These are phyloP conservation scores for Myrica gale DNA, from an alignment of 306 rosid species.

Conservation along the genomic window DNA sequence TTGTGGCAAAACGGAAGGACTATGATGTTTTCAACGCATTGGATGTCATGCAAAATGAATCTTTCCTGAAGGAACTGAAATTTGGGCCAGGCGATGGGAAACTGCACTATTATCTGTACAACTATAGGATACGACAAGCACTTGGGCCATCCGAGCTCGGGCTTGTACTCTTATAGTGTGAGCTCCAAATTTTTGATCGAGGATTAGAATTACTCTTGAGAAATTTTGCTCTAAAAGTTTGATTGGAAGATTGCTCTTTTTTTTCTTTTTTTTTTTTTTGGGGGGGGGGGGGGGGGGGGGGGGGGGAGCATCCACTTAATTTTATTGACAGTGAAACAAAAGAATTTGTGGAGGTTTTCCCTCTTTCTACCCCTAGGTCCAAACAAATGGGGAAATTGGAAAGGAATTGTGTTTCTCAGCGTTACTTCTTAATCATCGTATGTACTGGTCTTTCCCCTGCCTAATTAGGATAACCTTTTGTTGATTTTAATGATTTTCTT, in stretches of 20 bases:
- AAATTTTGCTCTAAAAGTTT: background rate
- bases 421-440: no score
- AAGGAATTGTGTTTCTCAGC: no score
- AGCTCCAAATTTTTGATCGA: background rate
- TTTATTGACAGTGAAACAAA: no score
- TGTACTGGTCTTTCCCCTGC: no score
- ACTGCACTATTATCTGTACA: conserved; percentile 65
- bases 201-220: background rate
- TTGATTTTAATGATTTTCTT: no score
- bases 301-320: no score
- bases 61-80: conserved; percentile 57
- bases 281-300: no score
- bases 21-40: conserved; percentile 82
- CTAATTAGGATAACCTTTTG: no score
- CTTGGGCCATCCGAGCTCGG: conserved; percentile 69
- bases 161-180: conserved; percentile 58
- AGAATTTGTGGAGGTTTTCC: no score
- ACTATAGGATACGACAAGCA: conserved; percentile 44
- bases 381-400: no score
- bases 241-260: background rate
- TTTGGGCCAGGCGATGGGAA: conserved; percentile 70
- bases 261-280: no score
- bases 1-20: conserved; percentile 66
- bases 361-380: no score
- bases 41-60: conserved; percentile 77